Base-by-base conservation (phyloP, 257 asterid species). In the Cordia subcordata region DNA sequence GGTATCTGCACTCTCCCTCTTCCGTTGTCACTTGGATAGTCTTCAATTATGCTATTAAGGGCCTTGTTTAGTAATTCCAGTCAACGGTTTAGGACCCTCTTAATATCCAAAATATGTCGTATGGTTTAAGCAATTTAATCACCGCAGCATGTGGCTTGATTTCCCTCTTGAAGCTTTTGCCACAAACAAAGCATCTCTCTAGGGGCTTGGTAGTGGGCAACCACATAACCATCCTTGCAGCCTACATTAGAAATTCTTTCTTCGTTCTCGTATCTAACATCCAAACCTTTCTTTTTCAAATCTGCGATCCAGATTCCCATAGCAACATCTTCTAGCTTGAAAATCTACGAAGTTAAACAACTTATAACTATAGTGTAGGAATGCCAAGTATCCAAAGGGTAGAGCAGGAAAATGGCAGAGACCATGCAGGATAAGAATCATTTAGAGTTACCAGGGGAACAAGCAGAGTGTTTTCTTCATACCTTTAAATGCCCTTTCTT, bases 261-360 rank as follows among this genome's bases (percentile, higher is more conserved):
- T 0, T 93, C 99, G 18, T 73, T 82, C 72, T 85, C 84, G 50
- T 93, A 93, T 58, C 61, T 79, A 64, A 93, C 85, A 67, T 78
- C 70, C 66, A 85, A 16, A 39, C 97, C 95, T 33, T 76, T 77
- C 65, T 78, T 81, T 69, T 77, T 83, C 90, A 93, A 78, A 57
- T 84, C 95, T 1, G 80, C 85, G 15, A 93, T 83, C 99, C 99
- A 93, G 68, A 87, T 90, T 40, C 97, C 99, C 97, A 93, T 87
- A 10, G 96, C 94, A 11, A 89, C 96, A 11, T 93, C 97, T 81
- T 93, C 99, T 32, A 93, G 94, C 84, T 87, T 93, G 74, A 93
- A 93, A 79, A 93, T 84, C 96, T 93, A 91, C 59, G 54, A 11
- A 20, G 13, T 21, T 21, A 8, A 60, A 53, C 52, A 15, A 4